Evolutionary conservation across 352 stramenopile genomes (phyloP), one percentile per base, ranked within the genome.

Genomic region (Globisporangium paddicum): DNA sequence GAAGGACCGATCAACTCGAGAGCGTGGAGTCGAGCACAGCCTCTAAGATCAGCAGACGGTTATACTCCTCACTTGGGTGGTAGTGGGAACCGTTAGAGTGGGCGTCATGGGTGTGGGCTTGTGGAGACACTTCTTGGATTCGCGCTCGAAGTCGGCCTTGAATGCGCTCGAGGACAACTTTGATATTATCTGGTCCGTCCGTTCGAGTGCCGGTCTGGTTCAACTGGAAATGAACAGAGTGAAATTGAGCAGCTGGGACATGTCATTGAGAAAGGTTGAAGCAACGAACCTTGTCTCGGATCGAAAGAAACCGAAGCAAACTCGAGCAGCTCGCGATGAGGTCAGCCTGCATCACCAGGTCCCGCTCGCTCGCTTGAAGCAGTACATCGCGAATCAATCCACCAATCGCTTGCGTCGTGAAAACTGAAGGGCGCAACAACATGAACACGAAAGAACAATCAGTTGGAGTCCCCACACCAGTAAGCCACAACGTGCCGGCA

Each of bases 261-360:
- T n/a, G n/a, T n/a, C n/a, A n/a, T n/a, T 13, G 30, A 62, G 18
- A 48, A 14, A 18, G 16, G 8, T 26, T 2, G n/a, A 57, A 5
- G 4, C 23, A 19, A 55, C 45, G 25, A 13, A 88, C 80, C 64
- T 85, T 81, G 55, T 92, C 82, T 23, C 82, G 71, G 21, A 92
- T 86, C 28, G 58, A 58, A 1, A 90, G 55, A 41, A 91, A 90
- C 5, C 83, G 68, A 46, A 86, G 19, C 2, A 93, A 60, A 62
- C 83, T 93, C 7, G 82, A 63, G 48, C 74, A 79, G 44, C 83
- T 91, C 26, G 81, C 76, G 35, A 91, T 64, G 5, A 90, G 60
- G 62, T 90, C 77, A 7, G 77, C 71, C 56, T 87, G 65, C 11
- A 82, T 51, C 7, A 85, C 73, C 18, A 92, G 62, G 42, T 90